Evolutionary conservation across 129 eudicot genomes (phyloP).

Genomic region (Kitagawia praeruptora): DNA sequence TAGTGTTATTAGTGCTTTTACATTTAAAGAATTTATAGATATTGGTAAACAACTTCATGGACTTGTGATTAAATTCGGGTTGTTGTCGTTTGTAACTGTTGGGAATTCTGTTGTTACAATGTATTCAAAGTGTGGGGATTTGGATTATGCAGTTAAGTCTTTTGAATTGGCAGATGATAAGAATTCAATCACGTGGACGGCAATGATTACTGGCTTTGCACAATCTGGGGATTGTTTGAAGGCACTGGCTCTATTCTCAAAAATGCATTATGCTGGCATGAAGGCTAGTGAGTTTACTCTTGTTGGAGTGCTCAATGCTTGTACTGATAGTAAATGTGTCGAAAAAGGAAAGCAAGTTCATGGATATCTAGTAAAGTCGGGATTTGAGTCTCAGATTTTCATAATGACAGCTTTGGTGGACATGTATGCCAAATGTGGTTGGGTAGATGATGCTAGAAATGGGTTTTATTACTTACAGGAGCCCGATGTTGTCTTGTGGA

Average conservation of each 20-base stretch:
- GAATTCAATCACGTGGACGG: conserved; percentile 86
- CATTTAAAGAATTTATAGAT: conserved; percentile 31
- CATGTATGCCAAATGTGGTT: conserved; percentile 92
- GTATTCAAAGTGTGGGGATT: conserved; percentile 75
- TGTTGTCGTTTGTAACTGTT: conserved; percentile 36
- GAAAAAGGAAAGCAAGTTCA: conserved; percentile 63
- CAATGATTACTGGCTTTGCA: conserved; percentile 86
- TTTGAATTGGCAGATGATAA: conserved; percentile 45
- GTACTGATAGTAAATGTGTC: conserved; percentile 49
- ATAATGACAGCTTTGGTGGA: conserved; percentile 74
- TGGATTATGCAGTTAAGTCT: conserved; percentile 43
- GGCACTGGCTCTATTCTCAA: conserved; percentile 55
- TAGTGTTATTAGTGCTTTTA: conserved; percentile 65
- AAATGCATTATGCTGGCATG: conserved; percentile 62
- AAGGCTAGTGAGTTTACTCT: conserved; percentile 73
- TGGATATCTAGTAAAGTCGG: conserved; percentile 52
- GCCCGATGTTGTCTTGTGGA: conserved; percentile 81
- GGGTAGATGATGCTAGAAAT: conserved; percentile 53
- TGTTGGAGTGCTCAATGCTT: conserved; percentile 88
- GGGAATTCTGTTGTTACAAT: conserved; percentile 84
- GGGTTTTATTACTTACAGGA: conserved; percentile 64
- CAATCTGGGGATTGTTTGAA: conserved; percentile 64
- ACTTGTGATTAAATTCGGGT: conserved; percentile 50
- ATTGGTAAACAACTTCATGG: conserved; percentile 59
- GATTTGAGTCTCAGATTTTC: conserved; percentile 64